Percentiles rank a stretch among this genome's conserved stretches.
These are phyloP conservation scores for Alloascoidea africana DNA, from an alignment of 805 yeast genomes.

Conservation along the genomic window DNA sequence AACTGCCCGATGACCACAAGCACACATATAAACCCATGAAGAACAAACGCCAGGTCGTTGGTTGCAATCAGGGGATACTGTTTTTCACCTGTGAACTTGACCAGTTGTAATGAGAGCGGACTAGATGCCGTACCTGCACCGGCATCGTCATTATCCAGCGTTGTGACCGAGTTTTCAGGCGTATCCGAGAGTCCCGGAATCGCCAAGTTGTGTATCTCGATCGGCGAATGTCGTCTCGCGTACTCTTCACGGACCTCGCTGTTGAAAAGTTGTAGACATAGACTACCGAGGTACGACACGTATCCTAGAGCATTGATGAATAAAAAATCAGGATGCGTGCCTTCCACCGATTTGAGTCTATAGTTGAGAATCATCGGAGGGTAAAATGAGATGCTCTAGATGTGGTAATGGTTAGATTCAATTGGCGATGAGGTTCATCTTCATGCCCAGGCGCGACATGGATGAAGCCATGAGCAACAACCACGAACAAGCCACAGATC, in stretches of 20 bases:
- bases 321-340: slow-evolving; percentile 20
- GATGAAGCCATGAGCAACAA: background rate
- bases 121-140: slow-evolving; percentile 7
- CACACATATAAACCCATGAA: slow-evolving; percentile 26
- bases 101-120: slow-evolving; percentile 8
- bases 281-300: slow-evolving; percentile 16
- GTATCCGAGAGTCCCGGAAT: background rate
- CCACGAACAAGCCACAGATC: background rate
- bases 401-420: slow-evolving; percentile 15
- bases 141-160: too few relatives aligned
- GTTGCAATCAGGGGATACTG: slow-evolving; percentile 23
- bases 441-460: slow-evolving; percentile 1
- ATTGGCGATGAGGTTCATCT: background rate
- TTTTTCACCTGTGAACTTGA: slow-evolving; percentile 3
- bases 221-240: slow-evolving; percentile 14
- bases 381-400: slow-evolving; percentile 21
- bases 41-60: slow-evolving; percentile 28
- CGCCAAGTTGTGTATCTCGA: slow-evolving; percentile 1
- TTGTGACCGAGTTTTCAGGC: background rate
- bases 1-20: slow-evolving; percentile 21
- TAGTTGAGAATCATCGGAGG: slow-evolving; percentile 20
- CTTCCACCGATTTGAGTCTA: slow-evolving; percentile 19
- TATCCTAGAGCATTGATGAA: slow-evolving; percentile 20
- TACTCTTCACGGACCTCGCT: slow-evolving; percentile 19
- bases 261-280: slow-evolving; percentile 17